Evolutionary conservation across 1,284 basidiomycete species (phyloP), one percentile per base, ranked within the genome.

Genomic region (Microbotryum scabiosae): DNA sequence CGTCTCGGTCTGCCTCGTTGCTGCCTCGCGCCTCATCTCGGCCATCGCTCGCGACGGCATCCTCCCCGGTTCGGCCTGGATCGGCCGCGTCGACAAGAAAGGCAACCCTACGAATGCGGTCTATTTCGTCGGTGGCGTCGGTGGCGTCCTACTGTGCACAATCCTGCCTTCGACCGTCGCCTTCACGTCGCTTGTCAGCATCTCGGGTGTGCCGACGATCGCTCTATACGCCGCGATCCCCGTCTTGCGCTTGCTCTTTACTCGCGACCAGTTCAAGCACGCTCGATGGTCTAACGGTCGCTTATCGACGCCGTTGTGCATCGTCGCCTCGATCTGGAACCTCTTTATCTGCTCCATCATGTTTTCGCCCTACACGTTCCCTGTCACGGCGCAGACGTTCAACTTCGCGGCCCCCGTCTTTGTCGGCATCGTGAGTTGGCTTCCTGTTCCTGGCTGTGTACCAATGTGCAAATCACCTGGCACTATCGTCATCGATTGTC

Each of bases 21-120:
- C 88, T 4, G 82, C 88, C 23, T 90, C 88, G 18, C 82, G 88
- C 6, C 80, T 91, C 30, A 80, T 91, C 48, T 90, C 85, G 69
- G 88, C 88, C 20, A 85, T 91, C 55, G 88, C 88, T 28, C 84
- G 88, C 59, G 88, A 91, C 68, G 88, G 88, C 46, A 87, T 90
- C 0, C 78, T 91, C 25, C 88, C 88, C 1, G 72, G 87, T 60
- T 89, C 87, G 0, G 64, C 76, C 12, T 90, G 87, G 88, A 86
- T 90, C 57, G 83, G 86, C 41, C 75, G 79, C 65, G 85, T 90
- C 47, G 82, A 85, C 43, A 62, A 74, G 0, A 74, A 80, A 16
- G 84, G 86, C 9, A 85, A 89, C 68, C 88, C 88, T 0, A 81
- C 79, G 60, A 84, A 88, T 49, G 61, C 59, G 18, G 59, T 63